These are phyloP conservation scores for Didymella keratinophila DNA, from an alignment of 2,329 filamentous ascomycete genomes.

Conservation along the genomic window DNA sequence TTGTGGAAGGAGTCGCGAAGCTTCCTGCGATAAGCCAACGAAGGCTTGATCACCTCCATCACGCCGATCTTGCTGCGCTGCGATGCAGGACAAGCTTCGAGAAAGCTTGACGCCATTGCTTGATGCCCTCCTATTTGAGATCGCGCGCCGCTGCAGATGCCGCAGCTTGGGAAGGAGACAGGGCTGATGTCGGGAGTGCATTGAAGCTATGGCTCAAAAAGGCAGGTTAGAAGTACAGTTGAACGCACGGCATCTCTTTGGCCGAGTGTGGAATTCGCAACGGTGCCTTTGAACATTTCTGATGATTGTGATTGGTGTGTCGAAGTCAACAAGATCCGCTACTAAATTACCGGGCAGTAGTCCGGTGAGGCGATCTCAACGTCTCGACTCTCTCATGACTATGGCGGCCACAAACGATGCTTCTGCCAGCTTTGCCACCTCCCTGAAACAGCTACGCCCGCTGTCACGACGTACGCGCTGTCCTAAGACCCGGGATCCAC, in stretches of 20 bases:
- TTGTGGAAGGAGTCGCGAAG: slow-evolving; percentile 14
- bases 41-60: slow-evolving; percentile 6
- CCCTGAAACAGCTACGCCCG: slow-evolving; percentile 27
- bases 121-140: slow-evolving; percentile 22
- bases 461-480: slow-evolving; percentile 7
- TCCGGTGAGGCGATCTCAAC: slow-evolving; percentile 4
- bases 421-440: slow-evolving; percentile 27
- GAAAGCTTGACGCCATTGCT: slow-evolving; percentile 27
- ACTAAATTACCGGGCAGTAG: slow-evolving; percentile 1
- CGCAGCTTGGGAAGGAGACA: slow-evolving; percentile 1
- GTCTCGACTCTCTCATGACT: slow-evolving; percentile 10
- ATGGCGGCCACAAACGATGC: not conserved
- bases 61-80: not conserved
- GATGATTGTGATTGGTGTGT: slow-evolving; percentile 5
- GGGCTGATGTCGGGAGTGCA: slow-evolving; percentile 3
- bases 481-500: slow-evolving; percentile 5
- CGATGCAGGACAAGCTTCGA: slow-evolving; percentile 26
- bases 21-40: slow-evolving; percentile 16
- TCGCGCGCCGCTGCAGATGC: slow-evolving; percentile 5
- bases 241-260: slow-evolving; percentile 16
- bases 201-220: slow-evolving; percentile 16
- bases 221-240: slow-evolving; percentile 25
- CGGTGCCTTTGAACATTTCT: not conserved
- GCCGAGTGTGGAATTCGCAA: slow-evolving; percentile 5
- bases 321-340: not conserved